A percentile compares a stretch with the other conserved stretches of the same genome.
These are phyloP conservation scores for Blastobotrys chiropterorum DNA, from an alignment of 805 yeast genomes.

Conservation along the genomic window DNA sequence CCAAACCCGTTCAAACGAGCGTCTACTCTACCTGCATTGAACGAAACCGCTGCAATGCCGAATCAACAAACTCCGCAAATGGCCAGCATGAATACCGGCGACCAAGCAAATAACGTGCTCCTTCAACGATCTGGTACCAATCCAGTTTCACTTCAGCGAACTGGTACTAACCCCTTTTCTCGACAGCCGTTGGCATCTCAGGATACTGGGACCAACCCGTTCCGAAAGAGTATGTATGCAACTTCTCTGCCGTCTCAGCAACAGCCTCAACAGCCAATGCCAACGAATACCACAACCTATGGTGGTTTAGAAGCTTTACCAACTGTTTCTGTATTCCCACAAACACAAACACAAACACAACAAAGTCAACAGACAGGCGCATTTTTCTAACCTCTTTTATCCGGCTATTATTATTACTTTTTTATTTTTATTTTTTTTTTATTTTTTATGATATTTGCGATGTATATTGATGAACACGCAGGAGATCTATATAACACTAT, in stretches of 20 bases:
- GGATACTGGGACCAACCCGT: slow-evolving; percentile 58
- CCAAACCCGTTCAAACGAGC: slow-evolving; percentile 19
- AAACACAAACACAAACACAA: slow-evolving; percentile 41
- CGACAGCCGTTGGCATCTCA: slow-evolving; percentile 25
- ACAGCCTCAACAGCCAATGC: slow-evolving; percentile 30
- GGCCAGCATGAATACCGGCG: slow-evolving; percentile 9
- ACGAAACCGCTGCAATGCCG: slow-evolving; percentile 15
- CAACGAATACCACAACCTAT: slow-evolving; percentile 39
- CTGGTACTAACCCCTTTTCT: slow-evolving; percentile 42
- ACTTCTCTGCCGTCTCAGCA: slow-evolving; percentile 6
- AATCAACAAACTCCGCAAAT: slow-evolving; percentile 23
- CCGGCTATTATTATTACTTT: not conserved
- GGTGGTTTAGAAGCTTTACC: slow-evolving; percentile 67
- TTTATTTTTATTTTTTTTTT: not conserved
- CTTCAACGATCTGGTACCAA: slow-evolving; percentile 8
- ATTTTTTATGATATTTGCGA: not conserved
- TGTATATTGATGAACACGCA: not conserved
- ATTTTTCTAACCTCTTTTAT: not conserved
- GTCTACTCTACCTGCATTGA: slow-evolving; percentile 13
- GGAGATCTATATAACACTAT: not conserved
- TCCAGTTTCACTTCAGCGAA: slow-evolving; percentile 21
- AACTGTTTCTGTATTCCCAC: slow-evolving; percentile 64
- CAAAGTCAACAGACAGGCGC: slow-evolving; percentile 23
- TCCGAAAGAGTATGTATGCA: slow-evolving; percentile 33
- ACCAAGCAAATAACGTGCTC: not conserved